phyloP scores from a whole-genome alignment of 2,329 filamentous ascomycete genomes.

The Pseudogymnoascus sp. region DNA sequence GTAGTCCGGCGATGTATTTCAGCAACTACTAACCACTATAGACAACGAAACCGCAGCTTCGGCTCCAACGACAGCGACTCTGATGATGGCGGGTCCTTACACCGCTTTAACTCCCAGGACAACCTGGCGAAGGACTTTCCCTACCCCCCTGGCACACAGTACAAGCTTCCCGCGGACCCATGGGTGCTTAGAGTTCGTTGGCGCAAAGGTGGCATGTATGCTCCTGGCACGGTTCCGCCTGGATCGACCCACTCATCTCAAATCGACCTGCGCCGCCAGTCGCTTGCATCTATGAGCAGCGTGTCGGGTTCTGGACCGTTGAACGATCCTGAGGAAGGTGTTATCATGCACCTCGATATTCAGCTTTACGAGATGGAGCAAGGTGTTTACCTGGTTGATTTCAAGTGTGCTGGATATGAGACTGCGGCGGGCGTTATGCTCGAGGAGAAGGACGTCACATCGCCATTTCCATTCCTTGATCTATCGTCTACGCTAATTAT shows the following conservation, averaged over 20 bases:
- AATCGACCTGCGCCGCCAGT: conserved; percentile 37
- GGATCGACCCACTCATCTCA: conserved; percentile 41
- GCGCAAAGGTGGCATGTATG: conserved; percentile 68
- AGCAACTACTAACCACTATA: not conserved
- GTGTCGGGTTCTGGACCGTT: conserved; percentile 24
- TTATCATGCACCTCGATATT: conserved; percentile 93
- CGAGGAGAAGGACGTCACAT: conserved; percentile 91
- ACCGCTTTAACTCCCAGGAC: conserved; percentile 29
- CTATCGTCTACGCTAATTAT: conserved; percentile 88
- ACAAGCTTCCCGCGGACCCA: conserved; percentile 83
- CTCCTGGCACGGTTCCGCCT: conserved; percentile 40
- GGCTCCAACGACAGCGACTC: conserved; percentile 27
- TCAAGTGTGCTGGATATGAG: conserved; percentile 97
- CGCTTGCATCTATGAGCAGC: conserved; percentile 28
- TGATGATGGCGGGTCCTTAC: conserved; percentile 30
- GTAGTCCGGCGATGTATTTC: conserved; percentile 16
- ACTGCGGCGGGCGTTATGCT: conserved; percentile 62
- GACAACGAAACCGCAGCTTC: conserved; percentile 33
- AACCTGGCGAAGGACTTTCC: not conserved
- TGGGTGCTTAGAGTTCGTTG: conserved; percentile 93
- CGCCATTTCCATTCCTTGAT: conserved; percentile 91
- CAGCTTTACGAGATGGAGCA: conserved; percentile 92
- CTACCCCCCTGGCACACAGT: conserved; percentile 52
- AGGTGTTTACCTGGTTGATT: conserved; percentile 91
- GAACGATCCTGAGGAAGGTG: conserved; percentile 29